A percentile compares a stretch with the other conserved stretches of the same genome.
These are phyloP conservation scores for Ceratobasidium theobromae DNA, from an alignment of 1,284 basidiomycete species.

Conservation along the genomic window DNA sequence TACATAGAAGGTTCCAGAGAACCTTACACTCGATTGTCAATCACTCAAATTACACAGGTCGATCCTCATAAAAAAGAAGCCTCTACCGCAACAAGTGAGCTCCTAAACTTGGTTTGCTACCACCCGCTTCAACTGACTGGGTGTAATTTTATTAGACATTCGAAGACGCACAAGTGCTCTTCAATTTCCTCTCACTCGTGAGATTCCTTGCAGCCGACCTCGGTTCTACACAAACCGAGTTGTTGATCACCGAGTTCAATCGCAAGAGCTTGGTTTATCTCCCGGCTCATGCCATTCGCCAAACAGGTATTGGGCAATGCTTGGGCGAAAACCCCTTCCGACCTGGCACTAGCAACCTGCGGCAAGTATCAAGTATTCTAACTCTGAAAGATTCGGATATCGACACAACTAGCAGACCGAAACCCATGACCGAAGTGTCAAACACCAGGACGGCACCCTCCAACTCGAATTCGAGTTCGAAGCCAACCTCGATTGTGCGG, in stretches of 20 bases:
- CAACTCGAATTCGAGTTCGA: no score
- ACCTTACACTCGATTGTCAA: background rate
- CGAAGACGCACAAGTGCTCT: background rate
- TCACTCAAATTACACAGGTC: background rate
- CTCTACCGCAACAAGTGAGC: background rate
- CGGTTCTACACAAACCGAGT: background rate
- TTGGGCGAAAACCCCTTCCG: background rate
- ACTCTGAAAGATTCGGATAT: no score
- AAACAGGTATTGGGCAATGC: background rate
- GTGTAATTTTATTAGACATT: no score
- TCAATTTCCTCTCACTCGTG: conserved; percentile 4
- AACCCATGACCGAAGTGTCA: background rate
- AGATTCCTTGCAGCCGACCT: background rate
- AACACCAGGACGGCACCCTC: background rate
- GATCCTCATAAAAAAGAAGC: background rate
- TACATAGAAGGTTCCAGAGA: background rate
- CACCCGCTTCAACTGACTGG: no score
- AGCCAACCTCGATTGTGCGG: no score
- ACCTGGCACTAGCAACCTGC: background rate
- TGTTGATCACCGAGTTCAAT: background rate
- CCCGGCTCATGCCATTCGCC: background rate
- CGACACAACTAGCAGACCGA: no score
- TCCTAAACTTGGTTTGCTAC: no score
- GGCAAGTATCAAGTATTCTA: no score
- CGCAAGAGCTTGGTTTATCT: background rate